phyloP scores from a whole-genome alignment of 495 filamentous ascomycete species.

The Jackrogersella minutella region DNA sequence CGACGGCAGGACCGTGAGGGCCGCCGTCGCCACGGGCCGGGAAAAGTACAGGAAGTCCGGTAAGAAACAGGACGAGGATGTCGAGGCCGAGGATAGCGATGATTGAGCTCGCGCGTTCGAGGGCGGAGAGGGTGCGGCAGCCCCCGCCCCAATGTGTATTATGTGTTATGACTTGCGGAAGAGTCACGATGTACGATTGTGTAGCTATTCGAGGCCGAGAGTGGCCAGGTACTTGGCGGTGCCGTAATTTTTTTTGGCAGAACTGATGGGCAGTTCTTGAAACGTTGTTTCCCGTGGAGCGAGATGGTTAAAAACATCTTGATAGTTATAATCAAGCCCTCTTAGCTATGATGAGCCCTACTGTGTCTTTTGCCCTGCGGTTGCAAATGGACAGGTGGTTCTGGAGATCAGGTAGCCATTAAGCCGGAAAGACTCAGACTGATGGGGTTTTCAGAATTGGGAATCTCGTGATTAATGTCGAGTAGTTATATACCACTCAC shows the following conservation, averaged over 20 bases:
- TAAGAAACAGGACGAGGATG: slow-evolving; percentile 53
- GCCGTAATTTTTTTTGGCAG: not conserved
- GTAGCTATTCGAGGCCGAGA: not conserved
- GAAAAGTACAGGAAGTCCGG: slow-evolving; percentile 80
- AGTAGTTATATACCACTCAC: not conserved
- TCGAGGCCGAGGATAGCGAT: slow-evolving; percentile 51
- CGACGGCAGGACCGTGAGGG: slow-evolving; percentile 74
- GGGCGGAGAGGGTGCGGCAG: no score
- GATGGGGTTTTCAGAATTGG: no score
- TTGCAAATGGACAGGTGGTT: no score
- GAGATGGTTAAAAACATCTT: no score
- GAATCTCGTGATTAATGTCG: no score
- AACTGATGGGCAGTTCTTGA: not conserved
- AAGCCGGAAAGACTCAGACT: no score
- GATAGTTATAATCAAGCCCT: no score
- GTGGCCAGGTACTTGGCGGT: not conserved
- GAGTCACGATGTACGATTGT: slow-evolving; percentile 27
- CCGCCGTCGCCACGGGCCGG: slow-evolving; percentile 75
- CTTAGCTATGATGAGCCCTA: no score
- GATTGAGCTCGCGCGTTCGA: slow-evolving; percentile 38
- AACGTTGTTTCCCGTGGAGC: not conserved
- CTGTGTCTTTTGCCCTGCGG: no score
- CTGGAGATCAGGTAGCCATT: no score
- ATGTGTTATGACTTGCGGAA: slow-evolving; percentile 1
- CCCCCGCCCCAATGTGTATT: no score